Percentiles rank a stretch among this genome's conserved stretches.
Evolutionary conservation across 306 rosid species (phyloP).

Genomic region (Cicer judaicum): DNA sequence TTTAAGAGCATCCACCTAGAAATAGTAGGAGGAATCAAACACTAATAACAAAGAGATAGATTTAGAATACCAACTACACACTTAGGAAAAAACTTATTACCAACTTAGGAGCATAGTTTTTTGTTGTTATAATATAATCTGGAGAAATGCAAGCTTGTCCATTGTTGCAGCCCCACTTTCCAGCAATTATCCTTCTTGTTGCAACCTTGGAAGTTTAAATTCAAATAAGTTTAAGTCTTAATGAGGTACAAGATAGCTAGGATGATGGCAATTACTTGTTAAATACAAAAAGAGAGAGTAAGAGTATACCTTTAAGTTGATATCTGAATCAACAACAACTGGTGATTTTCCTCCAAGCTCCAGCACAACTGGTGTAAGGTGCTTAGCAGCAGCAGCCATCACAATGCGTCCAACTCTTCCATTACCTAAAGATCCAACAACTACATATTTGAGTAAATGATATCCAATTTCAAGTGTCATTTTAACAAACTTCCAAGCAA

Average conservation of each 20-base stretch:
- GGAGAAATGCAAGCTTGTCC: conserved; percentile 97
- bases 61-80: conserved; percentile 31
- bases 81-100: conserved; percentile 53
- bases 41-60: conserved; percentile 37
- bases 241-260: conserved; percentile 34
- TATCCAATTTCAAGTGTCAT: conserved; percentile 1
- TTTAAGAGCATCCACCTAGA: conserved; percentile 81
- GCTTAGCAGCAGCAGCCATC: conserved; percentile 97
- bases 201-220: conserved; percentile 64
- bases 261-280: conserved; percentile 6
- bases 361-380: conserved; percentile 94
- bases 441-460: conserved; percentile 3
- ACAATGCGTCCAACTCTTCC: conserved; percentile 82
- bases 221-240: conserved; percentile 36
- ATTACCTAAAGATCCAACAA: conserved; percentile 62
- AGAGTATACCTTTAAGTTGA: conserved; percentile 64
- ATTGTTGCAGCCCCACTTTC: conserved; percentile 93
- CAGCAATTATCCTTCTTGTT: conserved; percentile 77
- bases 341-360: conserved; percentile 99
- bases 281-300: not conserved
- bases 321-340: conserved; percentile 75
- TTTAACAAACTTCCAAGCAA: conserved; percentile 2
- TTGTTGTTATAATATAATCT: conserved; percentile 78
- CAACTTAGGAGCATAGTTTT: conserved; percentile 85
- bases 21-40: conserved; percentile 38